These are phyloP conservation scores for Tolypocladium pustulatum DNA, from an alignment of 2,329 filamentous ascomycete species.

Conservation along the genomic window DNA sequence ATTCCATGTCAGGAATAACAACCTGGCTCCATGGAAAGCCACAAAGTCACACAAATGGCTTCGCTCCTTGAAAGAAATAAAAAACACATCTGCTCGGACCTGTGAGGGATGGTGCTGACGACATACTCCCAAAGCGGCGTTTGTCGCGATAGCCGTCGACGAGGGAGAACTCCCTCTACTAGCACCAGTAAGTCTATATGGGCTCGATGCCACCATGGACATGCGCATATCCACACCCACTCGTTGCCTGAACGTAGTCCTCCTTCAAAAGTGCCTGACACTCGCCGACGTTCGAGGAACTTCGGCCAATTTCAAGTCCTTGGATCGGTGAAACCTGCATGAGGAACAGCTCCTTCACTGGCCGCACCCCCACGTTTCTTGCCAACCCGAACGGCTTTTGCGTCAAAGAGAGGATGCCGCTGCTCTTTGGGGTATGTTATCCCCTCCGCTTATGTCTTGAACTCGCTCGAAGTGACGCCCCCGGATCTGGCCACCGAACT, in stretches of 20 bases:
- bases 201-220: background rate
- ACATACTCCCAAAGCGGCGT: background rate
- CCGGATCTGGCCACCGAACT: background rate
- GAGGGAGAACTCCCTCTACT: background rate
- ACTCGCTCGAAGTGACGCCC: background rate
- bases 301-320: background rate
- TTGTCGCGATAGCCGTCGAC: background rate
- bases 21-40: background rate
- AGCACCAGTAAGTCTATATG: too few species aligned
- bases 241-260: background rate
- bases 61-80: too few species aligned
- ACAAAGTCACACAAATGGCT: background rate
- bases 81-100: background rate
- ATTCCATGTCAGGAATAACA: background rate
- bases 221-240: background rate
- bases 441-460: background rate
- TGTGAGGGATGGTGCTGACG: background rate
- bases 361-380: background rate
- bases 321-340: background rate
- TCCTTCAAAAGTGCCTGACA: background rate
- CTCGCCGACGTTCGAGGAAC: background rate
- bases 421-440: background rate
- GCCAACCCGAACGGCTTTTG: background rate
- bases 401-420: background rate
- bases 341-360: background rate